phyloP scores from a whole-genome alignment of 2,329 filamentous ascomycete genomes.

The Penicillium sp. region DNA sequence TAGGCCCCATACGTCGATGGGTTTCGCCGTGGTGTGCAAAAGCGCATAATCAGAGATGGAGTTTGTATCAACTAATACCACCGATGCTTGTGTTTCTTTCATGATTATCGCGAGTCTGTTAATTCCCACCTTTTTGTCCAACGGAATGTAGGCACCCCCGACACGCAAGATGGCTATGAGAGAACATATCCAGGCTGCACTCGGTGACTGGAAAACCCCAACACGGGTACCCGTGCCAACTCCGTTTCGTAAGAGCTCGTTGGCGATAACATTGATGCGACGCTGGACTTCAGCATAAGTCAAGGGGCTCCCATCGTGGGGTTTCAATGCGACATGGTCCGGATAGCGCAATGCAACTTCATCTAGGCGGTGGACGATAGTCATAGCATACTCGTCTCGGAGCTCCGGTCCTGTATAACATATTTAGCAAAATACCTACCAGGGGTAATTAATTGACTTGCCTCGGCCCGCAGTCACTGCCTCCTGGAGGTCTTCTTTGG shows the following conservation, averaged over 20 bases:
- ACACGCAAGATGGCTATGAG: constrained; percentile 35
- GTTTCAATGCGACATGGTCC: constrained; percentile 29
- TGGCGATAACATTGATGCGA: constrained; percentile 39
- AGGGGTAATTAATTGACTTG: neutral
- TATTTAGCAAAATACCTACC: neutral
- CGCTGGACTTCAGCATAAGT: constrained; percentile 41
- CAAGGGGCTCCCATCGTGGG: constrained; percentile 25
- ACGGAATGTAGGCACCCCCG: constrained; percentile 36
- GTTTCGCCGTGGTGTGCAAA: constrained; percentile 5
- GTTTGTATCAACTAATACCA: constrained; percentile 13
- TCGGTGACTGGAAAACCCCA: constrained; percentile 44
- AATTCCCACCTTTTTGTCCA: constrained; percentile 31
- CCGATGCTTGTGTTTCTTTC: constrained; percentile 8
- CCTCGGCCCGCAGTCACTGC: constrained; percentile 20
- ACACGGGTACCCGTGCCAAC: constrained; percentile 30
- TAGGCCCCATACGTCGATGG: constrained; percentile 8
- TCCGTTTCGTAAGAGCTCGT: constrained; percentile 23
- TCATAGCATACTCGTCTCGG: constrained; percentile 34
- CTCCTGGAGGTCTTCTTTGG: constrained; percentile 15
- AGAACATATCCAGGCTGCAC: constrained; percentile 29
- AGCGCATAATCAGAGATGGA: constrained; percentile 6
- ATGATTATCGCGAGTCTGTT: constrained; percentile 28
- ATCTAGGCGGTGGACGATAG: constrained; percentile 39
- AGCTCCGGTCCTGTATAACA: constrained; percentile 19
- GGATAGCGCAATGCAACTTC: constrained; percentile 28